Conservation (phyloP, 768 basidiomycete genomes). For the Neoboletus subvelutipes region DNA sequence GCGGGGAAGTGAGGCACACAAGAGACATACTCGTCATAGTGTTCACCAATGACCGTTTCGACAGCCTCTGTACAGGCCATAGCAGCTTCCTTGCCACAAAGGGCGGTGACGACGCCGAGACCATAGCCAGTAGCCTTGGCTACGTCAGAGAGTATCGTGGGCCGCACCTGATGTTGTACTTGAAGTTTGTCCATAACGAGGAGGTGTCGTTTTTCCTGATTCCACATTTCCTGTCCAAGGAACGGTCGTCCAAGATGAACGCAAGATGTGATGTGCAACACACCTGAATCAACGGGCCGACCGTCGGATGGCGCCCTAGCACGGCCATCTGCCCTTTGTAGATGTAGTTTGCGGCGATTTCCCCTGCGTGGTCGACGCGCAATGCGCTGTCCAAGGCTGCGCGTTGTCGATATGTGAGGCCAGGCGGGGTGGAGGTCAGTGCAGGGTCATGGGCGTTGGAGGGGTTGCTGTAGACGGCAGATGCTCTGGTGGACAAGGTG, state of each 20-base stretch:
- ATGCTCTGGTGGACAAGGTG: conserved; percentile 36
- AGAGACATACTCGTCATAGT: conserved; percentile 88
- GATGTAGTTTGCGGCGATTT: conserved; percentile 95
- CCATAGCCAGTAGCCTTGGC: conserved; percentile 88
- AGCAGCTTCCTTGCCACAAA: conserved; percentile 89
- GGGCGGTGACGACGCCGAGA: conserved; percentile 79
- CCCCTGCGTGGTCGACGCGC: conserved; percentile 93
- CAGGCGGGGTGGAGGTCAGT: conserved; percentile 52
- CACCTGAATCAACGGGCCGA: conserved; percentile 74
- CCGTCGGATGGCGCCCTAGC: conserved; percentile 54
- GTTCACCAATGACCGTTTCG: conserved; percentile 96
- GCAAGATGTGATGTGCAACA: conserved; percentile 5
- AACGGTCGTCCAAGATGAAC: conserved; percentile 3
- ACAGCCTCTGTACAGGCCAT: conserved; percentile 99
- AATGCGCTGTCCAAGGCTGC: conserved; percentile 62
- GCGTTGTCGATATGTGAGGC: conserved; percentile 51
- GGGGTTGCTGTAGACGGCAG: conserved; percentile 49
- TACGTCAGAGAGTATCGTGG: conserved; percentile 78
- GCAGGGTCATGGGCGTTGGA: conserved; percentile 37
- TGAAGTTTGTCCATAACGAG: conserved; percentile 83
- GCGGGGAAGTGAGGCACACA: neutral
- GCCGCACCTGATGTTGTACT: conserved; percentile 78
- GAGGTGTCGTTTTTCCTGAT: conserved; percentile 92
- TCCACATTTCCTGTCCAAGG: conserved; percentile 87
- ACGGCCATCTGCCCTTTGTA: conserved; percentile 85